Percentiles rank a stretch among this genome's conserved stretches.
Conservation (phyloP, 2,329 filamentous ascomycete species). For the Kalmusia sp. region DNA sequence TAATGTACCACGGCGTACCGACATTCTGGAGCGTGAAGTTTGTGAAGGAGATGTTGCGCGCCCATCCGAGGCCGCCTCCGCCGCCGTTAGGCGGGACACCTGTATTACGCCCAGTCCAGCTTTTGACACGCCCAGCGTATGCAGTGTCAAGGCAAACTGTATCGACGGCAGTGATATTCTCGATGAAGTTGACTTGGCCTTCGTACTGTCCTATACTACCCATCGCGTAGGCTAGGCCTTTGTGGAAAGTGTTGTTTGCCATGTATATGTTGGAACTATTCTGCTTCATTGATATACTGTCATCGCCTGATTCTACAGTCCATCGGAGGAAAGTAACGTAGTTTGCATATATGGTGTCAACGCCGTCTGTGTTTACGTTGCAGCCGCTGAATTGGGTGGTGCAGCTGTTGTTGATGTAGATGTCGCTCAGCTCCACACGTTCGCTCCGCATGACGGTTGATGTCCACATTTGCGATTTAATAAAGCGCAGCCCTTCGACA, state of each 20-base stretch:
- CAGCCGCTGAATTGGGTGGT: neutral
- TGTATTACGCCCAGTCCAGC: constrained; percentile 60
- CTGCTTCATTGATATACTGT: constrained; percentile 59
- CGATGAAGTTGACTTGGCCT: constrained; percentile 55
- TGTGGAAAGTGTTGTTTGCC: constrained; percentile 57
- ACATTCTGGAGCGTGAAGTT: constrained; percentile 35
- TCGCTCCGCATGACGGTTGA: constrained; percentile 59
- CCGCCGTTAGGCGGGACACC: constrained; percentile 64
- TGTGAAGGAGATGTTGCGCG: constrained; percentile 43
- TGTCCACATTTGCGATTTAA: constrained; percentile 66
- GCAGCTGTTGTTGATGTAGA: constrained; percentile 57
- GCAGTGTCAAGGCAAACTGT: constrained; percentile 53
- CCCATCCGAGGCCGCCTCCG: constrained; percentile 59
- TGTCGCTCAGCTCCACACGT: constrained; percentile 56
- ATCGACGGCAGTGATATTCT: constrained; percentile 56
- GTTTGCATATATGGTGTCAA: constrained; percentile 61
- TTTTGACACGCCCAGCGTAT: constrained; percentile 61
- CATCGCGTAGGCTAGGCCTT: constrained; percentile 62
- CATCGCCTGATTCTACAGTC: constrained; percentile 19
- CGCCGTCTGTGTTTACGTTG: constrained; percentile 51
- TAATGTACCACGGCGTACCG: constrained; percentile 38
- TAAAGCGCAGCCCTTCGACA: constrained; percentile 57
- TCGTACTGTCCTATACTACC: constrained; percentile 64
- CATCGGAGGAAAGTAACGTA: constrained; percentile 51
- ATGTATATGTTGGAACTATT: constrained; percentile 64